Conservation (phyloP, 306 rosid species). For the Cucurbita moschata region DNA sequence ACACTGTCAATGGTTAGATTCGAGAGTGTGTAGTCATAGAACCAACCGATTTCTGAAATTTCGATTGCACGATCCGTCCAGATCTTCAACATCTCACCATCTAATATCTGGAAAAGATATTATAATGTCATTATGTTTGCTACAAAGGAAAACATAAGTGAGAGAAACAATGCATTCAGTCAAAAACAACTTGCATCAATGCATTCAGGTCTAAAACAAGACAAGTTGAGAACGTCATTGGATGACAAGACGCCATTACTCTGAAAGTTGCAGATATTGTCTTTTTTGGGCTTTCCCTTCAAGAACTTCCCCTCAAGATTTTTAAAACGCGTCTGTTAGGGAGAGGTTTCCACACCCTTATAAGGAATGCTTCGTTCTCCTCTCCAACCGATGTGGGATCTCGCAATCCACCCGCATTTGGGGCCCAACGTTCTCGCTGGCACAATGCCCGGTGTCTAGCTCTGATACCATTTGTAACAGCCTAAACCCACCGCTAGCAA, state of each 20-base stretch:
- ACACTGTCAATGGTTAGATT: constrained; percentile 74
- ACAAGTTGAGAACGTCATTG: neutral
- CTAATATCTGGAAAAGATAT: constrained; percentile 44
- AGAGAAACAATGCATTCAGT: neutral
- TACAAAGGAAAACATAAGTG: neutral
- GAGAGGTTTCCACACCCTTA: too few species aligned
- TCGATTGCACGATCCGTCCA: constrained; percentile 88
- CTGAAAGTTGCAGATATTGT: neutral
- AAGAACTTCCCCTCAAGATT: too few species aligned
- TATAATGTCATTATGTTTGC: neutral
- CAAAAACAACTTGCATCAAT: neutral
- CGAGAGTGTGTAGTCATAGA: constrained; percentile 51
- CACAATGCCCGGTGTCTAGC: too few species aligned
- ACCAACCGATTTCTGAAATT: constrained; percentile 80
- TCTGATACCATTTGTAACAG: too few species aligned
- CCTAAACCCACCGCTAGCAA: too few species aligned
- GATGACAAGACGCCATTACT: neutral
- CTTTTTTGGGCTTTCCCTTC: too few species aligned
- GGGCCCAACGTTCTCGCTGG: too few species aligned
- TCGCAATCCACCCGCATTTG: too few species aligned
- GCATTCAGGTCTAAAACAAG: neutral
- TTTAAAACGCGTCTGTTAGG: too few species aligned
- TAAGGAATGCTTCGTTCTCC: too few species aligned
- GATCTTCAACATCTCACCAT: constrained; percentile 85
- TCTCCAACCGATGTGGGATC: too few species aligned